These are phyloP conservation scores for Linum lewisii DNA, from an alignment of 345 rosid species.

Conservation along the genomic window DNA sequence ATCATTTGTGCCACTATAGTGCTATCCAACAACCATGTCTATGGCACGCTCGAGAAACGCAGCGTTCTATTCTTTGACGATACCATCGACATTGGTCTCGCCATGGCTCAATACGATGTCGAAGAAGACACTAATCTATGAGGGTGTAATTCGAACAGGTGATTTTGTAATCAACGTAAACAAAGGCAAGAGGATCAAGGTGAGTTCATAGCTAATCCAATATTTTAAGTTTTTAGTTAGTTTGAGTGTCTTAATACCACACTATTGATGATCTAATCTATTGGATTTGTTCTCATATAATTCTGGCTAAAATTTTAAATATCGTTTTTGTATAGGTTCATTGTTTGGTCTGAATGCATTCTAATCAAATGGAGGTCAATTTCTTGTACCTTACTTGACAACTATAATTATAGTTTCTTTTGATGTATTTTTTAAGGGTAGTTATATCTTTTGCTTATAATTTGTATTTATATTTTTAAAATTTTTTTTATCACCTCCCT, in stretches of 20 bases:
- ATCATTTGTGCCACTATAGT: too few species aligned
- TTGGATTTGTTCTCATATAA: neutral
- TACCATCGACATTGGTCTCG: too few species aligned
- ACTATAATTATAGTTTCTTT: neutral
- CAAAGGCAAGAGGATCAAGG: slow-evolving; percentile 94
- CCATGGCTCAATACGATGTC: too few species aligned
- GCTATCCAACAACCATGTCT: too few species aligned
- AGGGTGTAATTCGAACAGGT: slow-evolving; percentile 92
- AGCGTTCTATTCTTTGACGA: too few species aligned
- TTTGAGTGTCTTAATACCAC: neutral
- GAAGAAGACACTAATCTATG: too few species aligned
- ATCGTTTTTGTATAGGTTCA: slow-evolving; percentile 52
- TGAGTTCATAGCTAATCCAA: slow-evolving; percentile 24
- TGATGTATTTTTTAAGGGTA: too few species aligned
- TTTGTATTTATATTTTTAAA: too few species aligned
- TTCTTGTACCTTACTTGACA: slow-evolving; percentile 12
- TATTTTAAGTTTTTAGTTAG: too few species aligned
- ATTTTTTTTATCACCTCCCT: too few species aligned
- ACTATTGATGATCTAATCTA: neutral
- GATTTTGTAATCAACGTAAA: slow-evolving; percentile 78
- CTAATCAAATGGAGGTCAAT: slow-evolving; percentile 92
- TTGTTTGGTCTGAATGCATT: slow-evolving; percentile 92
- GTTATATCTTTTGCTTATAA: too few species aligned
- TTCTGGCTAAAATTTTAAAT: slow-evolving; percentile 9
- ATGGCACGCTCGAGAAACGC: too few species aligned